These are phyloP conservation scores for Athelia psychrophila DNA, from an alignment of 1,284 basidiomycete genomes.

Conservation along the genomic window DNA sequence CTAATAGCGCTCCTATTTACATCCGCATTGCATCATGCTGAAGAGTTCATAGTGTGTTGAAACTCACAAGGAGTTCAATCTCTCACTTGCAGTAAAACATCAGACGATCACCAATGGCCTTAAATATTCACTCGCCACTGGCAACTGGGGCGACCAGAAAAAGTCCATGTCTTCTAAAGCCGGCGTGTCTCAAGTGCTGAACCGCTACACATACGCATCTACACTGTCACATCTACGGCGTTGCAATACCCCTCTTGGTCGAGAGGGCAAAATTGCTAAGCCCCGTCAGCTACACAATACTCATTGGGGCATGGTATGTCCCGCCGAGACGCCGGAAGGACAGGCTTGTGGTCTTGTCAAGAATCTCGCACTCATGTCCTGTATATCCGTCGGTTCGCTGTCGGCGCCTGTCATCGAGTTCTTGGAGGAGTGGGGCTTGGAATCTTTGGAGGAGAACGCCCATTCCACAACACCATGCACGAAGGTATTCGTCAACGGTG, in stretches of 20 bases:
- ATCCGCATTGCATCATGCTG: slow-evolving; percentile 3
- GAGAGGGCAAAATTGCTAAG: slow-evolving; percentile 99
- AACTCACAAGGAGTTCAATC: slow-evolving; percentile 93
- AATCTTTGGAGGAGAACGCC: slow-evolving; percentile 88
- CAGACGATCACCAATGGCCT: slow-evolving; percentile 98
- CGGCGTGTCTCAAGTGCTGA: slow-evolving; percentile 98
- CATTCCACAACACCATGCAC: slow-evolving; percentile 83
- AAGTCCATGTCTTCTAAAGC: slow-evolving; percentile 98
- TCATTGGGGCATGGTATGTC: slow-evolving; percentile 99
- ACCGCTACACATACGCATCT: slow-evolving; percentile 98
- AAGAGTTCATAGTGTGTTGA: slow-evolving; percentile 82
- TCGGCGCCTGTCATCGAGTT: slow-evolving; percentile 98
- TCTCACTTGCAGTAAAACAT: slow-evolving; percentile 90
- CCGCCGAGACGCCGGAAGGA: slow-evolving; percentile 98
- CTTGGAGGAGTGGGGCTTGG: slow-evolving; percentile 97
- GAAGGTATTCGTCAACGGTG: slow-evolving; percentile 99
- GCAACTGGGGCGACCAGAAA: slow-evolving; percentile 99
- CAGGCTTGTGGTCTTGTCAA: slow-evolving; percentile 99
- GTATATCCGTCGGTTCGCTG: slow-evolving; percentile 96
- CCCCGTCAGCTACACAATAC: slow-evolving; percentile 99
- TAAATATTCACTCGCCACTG: slow-evolving; percentile 97
- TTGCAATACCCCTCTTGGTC: slow-evolving; percentile 96
- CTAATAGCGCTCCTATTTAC: slow-evolving; percentile 1
- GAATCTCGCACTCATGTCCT: slow-evolving; percentile 96
- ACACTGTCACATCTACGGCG: slow-evolving; percentile 97